Evolutionary conservation across 257 asterid genomes (phyloP).

Genomic region (Scutellaria baicalensis): DNA sequence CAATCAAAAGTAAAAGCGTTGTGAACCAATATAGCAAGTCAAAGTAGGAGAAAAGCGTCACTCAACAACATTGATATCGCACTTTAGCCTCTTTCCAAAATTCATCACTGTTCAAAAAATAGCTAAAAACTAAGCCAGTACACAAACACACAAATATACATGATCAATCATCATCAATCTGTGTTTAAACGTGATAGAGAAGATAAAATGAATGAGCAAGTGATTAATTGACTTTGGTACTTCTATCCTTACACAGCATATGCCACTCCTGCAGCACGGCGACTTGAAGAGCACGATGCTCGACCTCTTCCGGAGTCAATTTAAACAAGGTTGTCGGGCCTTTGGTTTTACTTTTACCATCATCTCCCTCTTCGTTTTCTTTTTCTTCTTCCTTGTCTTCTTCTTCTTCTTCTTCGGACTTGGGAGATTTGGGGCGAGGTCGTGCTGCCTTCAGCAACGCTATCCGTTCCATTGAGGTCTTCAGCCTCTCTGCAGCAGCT

Average conservation of each 20-base stretch:
- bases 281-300: conserved; percentile 87
- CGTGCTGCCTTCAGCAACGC: conserved; percentile 81
- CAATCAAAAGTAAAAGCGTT: no score
- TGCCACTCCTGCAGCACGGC: conserved; percentile 94
- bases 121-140: background rate
- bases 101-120: background rate
- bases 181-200: no score
- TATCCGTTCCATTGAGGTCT: conserved; percentile 82
- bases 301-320: conserved; percentile 77
- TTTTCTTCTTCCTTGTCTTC: conserved; percentile 32
- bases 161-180: no score
- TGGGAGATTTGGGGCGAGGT: conserved; percentile 62
- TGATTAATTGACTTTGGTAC: conserved; percentile 48
- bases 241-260: conserved; percentile 74
- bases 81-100: background rate
- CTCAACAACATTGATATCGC: no score
- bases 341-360: conserved; percentile 45
- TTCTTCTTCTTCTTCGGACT: conserved; percentile 39
- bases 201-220: no score
- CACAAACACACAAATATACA: conserved; percentile 1
- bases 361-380: conserved; percentile 31
- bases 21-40: no score
- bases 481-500: conserved; percentile 78
- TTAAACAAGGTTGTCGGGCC: conserved; percentile 69
- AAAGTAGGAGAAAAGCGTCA: no score